A percentile compares a stretch with the other conserved stretches of the same genome.
phyloP scores from a whole-genome alignment of 2,329 filamentous ascomycete species.

The Hansfordia pulvinata region DNA sequence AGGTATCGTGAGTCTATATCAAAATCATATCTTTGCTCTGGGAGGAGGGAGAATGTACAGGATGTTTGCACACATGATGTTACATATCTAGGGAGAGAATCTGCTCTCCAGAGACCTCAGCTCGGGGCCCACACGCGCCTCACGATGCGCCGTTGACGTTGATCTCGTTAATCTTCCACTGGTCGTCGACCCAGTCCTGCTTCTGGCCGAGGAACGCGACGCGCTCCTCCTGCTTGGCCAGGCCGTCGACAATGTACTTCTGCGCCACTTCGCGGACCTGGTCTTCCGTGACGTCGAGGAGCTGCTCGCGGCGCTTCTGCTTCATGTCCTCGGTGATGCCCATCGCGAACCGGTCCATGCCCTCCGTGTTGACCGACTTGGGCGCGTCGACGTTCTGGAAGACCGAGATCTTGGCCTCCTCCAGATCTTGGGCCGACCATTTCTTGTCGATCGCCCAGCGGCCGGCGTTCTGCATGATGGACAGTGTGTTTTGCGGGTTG shows the following conservation, averaged over 20 bases:
- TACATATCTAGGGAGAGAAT: no score
- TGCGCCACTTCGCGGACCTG: slow-evolving; percentile 75
- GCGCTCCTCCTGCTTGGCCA: slow-evolving; percentile 45
- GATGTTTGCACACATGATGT: no score
- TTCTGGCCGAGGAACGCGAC: slow-evolving; percentile 71
- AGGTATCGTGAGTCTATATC: no score
- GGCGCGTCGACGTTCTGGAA: slow-evolving; percentile 91
- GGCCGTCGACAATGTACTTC: slow-evolving; percentile 59
- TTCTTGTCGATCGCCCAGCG: slow-evolving; percentile 67
- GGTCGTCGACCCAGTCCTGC: slow-evolving; percentile 61
- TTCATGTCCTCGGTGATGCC: slow-evolving; percentile 83
- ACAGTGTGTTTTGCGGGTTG: slow-evolving; percentile 78
- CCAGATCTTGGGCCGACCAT: slow-evolving; percentile 76
- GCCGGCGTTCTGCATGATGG: slow-evolving; percentile 72
- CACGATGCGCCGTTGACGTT: slow-evolving; percentile 38
- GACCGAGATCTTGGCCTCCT: slow-evolving; percentile 90
- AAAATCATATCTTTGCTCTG: no score
- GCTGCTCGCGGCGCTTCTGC: slow-evolving; percentile 66
- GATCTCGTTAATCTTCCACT: slow-evolving; percentile 68
- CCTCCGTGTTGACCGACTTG: slow-evolving; percentile 73
- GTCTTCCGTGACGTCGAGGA: slow-evolving; percentile 73
- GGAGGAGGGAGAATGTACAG: no score
- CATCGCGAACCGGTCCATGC: slow-evolving; percentile 72
- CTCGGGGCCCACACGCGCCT: no score
- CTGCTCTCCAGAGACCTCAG: no score